Base-by-base conservation (phyloP, 140 eudicot genomes). In the Stevia rebaudiana region DNA sequence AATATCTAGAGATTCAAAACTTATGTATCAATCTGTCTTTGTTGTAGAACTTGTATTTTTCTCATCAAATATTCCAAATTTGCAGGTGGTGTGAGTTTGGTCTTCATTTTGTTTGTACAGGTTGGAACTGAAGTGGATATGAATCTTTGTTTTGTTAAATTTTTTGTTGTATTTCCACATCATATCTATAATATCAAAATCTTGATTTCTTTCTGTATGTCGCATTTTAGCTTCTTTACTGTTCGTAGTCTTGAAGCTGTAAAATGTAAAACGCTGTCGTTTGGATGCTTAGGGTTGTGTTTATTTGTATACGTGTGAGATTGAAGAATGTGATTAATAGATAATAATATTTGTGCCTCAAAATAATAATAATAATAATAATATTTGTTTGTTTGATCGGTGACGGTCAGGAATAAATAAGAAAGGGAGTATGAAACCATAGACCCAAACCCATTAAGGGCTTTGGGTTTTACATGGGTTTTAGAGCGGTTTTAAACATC, bases 1-100 rank as follows among this genome's bases (percentile, higher is more conserved):
- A n/a, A 33, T 33, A 8, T 2, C 7, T 33, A 8, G 37, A 33
- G 7, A 3, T 44, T 44, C 6, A 1, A 44, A n/a, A 44, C 23
- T n/a, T n/a, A 0, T 49, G 13, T 9, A 19, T 10, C 8, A n/a
- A 49, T 9, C 6, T 7, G 55, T 0, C n/a, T 49, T 18, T 16
- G 31, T 71, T 57, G 11, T 17, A 17, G 18, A 37, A 33, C 21
- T 66, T 65, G 17, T 65, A 5, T 21, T 22, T 44, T 31, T 36
- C 37, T 57, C 63, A 60, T 57, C 55, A 19, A 4, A 59, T 67
- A 25, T 74, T 39, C 28, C 9, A 30, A 60, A 59, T 67, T 40
- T 74, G 79, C 75, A 67, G 79, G 74, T 67, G 63, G 36, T 39
- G 64, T 66, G 69, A 74, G 49, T 37, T 63, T 49, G 69, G 55